These are phyloP conservation scores for Rhynchospora breviuscula DNA, from an alignment of 176 grass and related monocot genomes.

Conservation along the genomic window DNA sequence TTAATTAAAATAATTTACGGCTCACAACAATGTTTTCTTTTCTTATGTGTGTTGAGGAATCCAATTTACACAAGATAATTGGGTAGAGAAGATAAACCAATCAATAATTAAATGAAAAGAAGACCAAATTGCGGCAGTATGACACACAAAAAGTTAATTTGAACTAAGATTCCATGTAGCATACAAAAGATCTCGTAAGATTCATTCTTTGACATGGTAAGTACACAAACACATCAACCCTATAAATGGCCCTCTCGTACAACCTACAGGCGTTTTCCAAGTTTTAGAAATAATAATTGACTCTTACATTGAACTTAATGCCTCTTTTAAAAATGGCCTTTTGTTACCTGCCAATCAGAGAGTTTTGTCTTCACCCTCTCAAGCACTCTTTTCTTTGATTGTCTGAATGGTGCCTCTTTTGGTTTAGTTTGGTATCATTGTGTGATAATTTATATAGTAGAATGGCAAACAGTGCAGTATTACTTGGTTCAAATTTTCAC, in stretches of 20 bases:
- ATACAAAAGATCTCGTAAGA: conserved; percentile 52
- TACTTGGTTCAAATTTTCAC: background rate
- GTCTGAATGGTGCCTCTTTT: background rate
- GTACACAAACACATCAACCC: background rate
- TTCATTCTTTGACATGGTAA: conserved; percentile 33
- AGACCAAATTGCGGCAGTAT: background rate
- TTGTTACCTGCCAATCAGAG: conserved; percentile 7
- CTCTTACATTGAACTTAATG: background rate
- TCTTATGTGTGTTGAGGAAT: conserved; percentile 7
- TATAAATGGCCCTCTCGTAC: conserved; percentile 10
- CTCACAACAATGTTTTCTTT: background rate
- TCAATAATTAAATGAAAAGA: conserved; percentile 15
- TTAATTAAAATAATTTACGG: background rate
- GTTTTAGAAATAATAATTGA: background rate
- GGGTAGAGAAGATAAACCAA: background rate
- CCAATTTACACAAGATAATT: conserved; percentile 3
- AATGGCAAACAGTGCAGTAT: background rate
- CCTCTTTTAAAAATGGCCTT: background rate
- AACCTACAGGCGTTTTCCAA: background rate
- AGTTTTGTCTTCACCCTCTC: conserved; percentile 17
- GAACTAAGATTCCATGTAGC: conserved; percentile 60
- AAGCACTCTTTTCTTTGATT: background rate
- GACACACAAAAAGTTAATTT: conserved; percentile 7
- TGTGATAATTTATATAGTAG: conserved; percentile 3
- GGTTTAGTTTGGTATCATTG: background rate